Evolutionary conservation across 495 filamentous ascomycete genomes (phyloP).

Genomic region (Achaetomiella virescens): DNA sequence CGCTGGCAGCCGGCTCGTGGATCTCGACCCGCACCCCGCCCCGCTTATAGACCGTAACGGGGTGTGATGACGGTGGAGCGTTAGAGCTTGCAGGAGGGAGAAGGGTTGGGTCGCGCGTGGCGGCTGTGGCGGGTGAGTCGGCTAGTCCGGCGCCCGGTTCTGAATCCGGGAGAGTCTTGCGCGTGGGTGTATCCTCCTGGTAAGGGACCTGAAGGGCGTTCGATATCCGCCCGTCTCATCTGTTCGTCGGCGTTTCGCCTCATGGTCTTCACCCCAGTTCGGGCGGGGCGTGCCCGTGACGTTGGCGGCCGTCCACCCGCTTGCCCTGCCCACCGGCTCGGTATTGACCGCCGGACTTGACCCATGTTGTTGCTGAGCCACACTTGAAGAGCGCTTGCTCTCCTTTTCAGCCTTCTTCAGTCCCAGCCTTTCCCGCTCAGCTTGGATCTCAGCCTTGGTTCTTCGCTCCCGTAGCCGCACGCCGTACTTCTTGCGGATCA

Average conservation of each 20-base stretch:
- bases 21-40: slow-evolving; percentile 12
- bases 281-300: slow-evolving; percentile 8
- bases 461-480: slow-evolving; percentile 42
- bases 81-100: slow-evolving; percentile 2
- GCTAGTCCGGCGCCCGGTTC: slow-evolving; percentile 29
- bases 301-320: slow-evolving; percentile 31
- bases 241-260: slow-evolving; percentile 27
- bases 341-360: background rate
- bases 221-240: slow-evolving; percentile 20
- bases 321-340: background rate
- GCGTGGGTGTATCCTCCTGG: slow-evolving; percentile 21
- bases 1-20: slow-evolving; percentile 6
- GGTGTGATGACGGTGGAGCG: slow-evolving; percentile 5
- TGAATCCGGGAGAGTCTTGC: slow-evolving; percentile 27
- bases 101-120: slow-evolving; percentile 28
- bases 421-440: slow-evolving; percentile 37
- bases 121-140: slow-evolving; percentile 28
- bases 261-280: slow-evolving; percentile 21
- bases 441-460: slow-evolving; percentile 37
- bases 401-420: slow-evolving; percentile 23
- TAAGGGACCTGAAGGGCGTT: slow-evolving; percentile 6
- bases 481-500: slow-evolving; percentile 44
- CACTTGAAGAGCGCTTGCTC: slow-evolving; percentile 1
- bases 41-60: slow-evolving; percentile 9
- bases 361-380: background rate